Evolutionary conservation across 805 yeast species (phyloP), one percentile per base, ranked within the genome.

Genomic region (Kregervanrija delftensis): DNA sequence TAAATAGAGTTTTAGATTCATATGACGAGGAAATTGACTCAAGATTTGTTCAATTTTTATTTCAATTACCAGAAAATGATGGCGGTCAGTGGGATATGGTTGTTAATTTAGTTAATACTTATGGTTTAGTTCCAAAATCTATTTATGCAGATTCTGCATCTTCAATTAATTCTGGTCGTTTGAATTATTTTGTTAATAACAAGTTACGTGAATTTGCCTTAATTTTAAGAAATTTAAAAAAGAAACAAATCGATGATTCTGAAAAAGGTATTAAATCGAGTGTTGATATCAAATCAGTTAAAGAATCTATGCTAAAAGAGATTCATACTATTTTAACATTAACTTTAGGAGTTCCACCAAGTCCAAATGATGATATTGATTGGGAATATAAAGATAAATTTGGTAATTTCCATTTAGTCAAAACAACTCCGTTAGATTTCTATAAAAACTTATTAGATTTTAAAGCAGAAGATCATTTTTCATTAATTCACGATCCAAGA

Each of bases 1-100:
- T 88, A 55, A 88, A 86, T 52, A 83, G 86, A 59, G 74, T 86
- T 46, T 66, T 83, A 40, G 84, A 83, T 52, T 81, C 89, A 12
- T 72, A 74, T 28, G 75, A 77, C 17, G 81, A 81, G 59, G 80
- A 73, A 16, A 72, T 84, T 46, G 93, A 83, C 51, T 82, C 90
- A 0, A 74, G 95, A 53, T 66, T 83, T 43, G 77, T 86, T 42
- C 86, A 81, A 63, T 77, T 74, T 51, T 61, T 88, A 39, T 66
- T 86, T 43, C 57, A 66, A 10, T 77, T 76, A 40, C 95, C 96
- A 30, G 81, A 82, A 42, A 68, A 76, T 50, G 96, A 88, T 58
- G 96, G 96, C 53, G 96, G 96, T 45, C 96, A 88, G 65, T 87
- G 86, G 79, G 86, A 84, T 53, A 83, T 87, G 93, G 79, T 86